Base-by-base conservation (phyloP, 352 stramenopile species). In the Peronospora belbahrii region DNA sequence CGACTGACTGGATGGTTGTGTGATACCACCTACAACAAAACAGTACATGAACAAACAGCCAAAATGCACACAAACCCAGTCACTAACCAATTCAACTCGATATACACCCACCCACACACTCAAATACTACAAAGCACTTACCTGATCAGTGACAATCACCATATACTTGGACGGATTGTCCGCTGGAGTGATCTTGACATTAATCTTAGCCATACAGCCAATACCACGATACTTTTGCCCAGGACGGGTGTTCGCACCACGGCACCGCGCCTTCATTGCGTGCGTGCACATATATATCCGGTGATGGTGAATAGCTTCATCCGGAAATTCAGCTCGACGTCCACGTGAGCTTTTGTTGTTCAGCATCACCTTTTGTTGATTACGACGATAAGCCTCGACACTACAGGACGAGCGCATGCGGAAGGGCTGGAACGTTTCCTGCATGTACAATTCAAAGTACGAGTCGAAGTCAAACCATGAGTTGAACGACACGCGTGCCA, bases 271-370 rank as follows among this genome's bases (percentile, higher is more conserved):
- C 51, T 90, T 90, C 79, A 90, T 90, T 31, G 79, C 79, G 60
- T 90, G 79, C 34, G 79, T 90, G 62, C 79, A 90, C 79, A 90
- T 90, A 57, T 90, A 90, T 81, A 90, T 90, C 68, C 79, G 79
- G 49, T 90, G 79, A 58, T 90, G 79, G 48, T 90, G 79, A 56
- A 88, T 85, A 35, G 79, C 79, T 31, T 73, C 61, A 46, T 90
- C 79, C 4, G 79, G 79, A 25, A 90, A 90, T 54, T 90, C 79
- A 23, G 85, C 84, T 35, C 79, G 73, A 20, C 76, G 69, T 23
- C 75, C 79, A 38, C 79, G 74, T 31, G 79, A 87, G 60, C 82
- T 88, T 58, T 90, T 90, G 60, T 90, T 88, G 51, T 84, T 90
- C 36, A 87, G 76, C 79, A 88, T 90, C 36, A 88, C 76, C 56